Evolutionary conservation across 169 alveolate species (phyloP), one percentile per base, ranked within the genome.

Genomic region (Theileria annulata): DNA sequence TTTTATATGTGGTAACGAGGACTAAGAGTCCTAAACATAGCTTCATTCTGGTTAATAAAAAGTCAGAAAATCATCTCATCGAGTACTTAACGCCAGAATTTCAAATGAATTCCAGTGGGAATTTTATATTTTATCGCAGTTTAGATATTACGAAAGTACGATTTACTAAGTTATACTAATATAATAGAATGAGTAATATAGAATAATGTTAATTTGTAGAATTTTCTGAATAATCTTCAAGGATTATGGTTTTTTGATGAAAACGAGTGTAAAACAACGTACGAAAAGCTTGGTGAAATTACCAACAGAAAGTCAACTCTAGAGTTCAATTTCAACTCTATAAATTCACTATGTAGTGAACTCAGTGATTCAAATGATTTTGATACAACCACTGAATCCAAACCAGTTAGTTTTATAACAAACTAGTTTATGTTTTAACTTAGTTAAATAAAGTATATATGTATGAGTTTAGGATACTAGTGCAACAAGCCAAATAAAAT

Each of bases 31-130:
- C 92, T 6, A 27, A 25, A 30, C 49, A 80, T 51, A 71, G 94
- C 75, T 71, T 88, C 27, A 83, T 88, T 19, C 63, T 88, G 33
- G 81, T 88, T n/a, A 88, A 88, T 68, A 78, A 85, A 63, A 88
- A 88, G 70, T 81, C 88, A 31, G 94, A 88, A 79, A 63, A 71
- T 17, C 94, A 88, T 75, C 75, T 88, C 28, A 59, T 86, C 59
- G 89, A 88, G 80, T 80, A 86, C 59, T 76, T 88, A n/a, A 82
- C 88, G 15, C 87, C 82, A 13, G 87, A 79, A 47, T 81, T 88
- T 51, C 86, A 86, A 63, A 58, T 88, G 42, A 66, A 87, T 23
- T 77, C 64, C 6, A 90, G 86, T 28, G 87, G 79, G 21, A 85
- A 88, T 76, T 88, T 81, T 63, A 86, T 88, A 17, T 88, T 88